A percentile compares a stretch with the other conserved stretches of the same genome.
phyloP scores from a whole-genome alignment of 805 yeast genomes.

The Candida saitoana region DNA sequence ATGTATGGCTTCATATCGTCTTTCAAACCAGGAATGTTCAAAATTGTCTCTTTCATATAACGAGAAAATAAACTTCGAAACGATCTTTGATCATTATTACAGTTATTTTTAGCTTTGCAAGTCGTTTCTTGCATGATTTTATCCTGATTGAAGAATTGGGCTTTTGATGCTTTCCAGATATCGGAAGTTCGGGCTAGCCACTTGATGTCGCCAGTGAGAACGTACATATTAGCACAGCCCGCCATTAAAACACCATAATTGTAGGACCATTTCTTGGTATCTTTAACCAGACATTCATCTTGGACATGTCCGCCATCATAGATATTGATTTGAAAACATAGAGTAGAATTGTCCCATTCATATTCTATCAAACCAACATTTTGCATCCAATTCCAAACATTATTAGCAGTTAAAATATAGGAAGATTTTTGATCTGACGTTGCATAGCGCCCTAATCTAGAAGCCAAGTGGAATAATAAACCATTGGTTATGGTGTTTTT shows the following conservation, averaged over 20 bases:
- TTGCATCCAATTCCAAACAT: constrained; percentile 77
- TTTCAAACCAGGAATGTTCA: constrained; percentile 47
- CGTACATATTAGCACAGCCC: constrained; percentile 68
- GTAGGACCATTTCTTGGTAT: constrained; percentile 59
- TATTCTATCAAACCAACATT: constrained; percentile 28
- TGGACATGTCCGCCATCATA: constrained; percentile 39
- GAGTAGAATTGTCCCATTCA: constrained; percentile 15
- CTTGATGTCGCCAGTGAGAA: constrained; percentile 46
- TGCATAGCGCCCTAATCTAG: constrained; percentile 85
- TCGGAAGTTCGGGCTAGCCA: constrained; percentile 41
- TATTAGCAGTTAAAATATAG: constrained; percentile 71
- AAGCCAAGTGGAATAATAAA: constrained; percentile 79
- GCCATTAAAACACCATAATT: constrained; percentile 64
- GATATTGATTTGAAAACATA: constrained; percentile 50
- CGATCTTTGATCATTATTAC: constrained; percentile 75
- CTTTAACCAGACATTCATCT: constrained; percentile 44
- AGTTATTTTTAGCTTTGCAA: constrained; percentile 49
- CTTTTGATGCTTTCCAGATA: constrained; percentile 33
- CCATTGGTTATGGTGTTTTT: constrained; percentile 90
- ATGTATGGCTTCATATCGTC: constrained; percentile 40
- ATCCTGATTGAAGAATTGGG: constrained; percentile 41
- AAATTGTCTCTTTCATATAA: constrained; percentile 54
- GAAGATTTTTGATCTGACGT: constrained; percentile 38
- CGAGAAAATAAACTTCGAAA: constrained; percentile 69
- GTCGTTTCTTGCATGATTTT: constrained; percentile 57